Evolutionary conservation across 2,329 filamentous ascomycete genomes (phyloP).

Genomic region (Onygenales sp.): DNA sequence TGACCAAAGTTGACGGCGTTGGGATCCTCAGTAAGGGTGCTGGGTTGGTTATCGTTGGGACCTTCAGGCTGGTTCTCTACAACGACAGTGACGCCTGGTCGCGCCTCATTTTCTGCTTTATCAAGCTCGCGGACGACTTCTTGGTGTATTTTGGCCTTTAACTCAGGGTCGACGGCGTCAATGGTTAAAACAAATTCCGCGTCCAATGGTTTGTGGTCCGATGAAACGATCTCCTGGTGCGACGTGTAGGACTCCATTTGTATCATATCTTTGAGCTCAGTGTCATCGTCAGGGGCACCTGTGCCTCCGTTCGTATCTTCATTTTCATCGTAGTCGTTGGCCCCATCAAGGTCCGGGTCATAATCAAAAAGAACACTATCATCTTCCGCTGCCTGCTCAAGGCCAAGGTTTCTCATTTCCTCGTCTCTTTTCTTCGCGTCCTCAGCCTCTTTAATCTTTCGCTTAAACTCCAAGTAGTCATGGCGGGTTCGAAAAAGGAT

Average conservation of each 20-base stretch:
- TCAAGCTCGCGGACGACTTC: slow-evolving; percentile 85
- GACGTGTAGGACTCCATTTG: slow-evolving; percentile 65
- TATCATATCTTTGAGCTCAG: slow-evolving; percentile 38
- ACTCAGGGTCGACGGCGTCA: slow-evolving; percentile 72
- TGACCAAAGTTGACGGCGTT: slow-evolving; percentile 69
- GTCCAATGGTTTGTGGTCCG: slow-evolving; percentile 87
- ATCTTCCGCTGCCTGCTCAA: slow-evolving; percentile 64
- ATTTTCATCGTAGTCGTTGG: slow-evolving; percentile 46
- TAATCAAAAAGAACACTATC: slow-evolving; percentile 85
- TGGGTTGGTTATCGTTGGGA: slow-evolving; percentile 30
- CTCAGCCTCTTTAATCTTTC: slow-evolving; percentile 53
- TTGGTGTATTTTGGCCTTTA: slow-evolving; percentile 74
- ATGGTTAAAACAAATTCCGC: slow-evolving; percentile 78
- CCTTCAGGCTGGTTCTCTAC: slow-evolving; percentile 46
- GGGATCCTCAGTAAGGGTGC: slow-evolving; percentile 25
- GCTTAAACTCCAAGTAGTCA: slow-evolving; percentile 58
- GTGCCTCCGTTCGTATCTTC: slow-evolving; percentile 35
- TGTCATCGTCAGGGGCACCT: slow-evolving; percentile 14
- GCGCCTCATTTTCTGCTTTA: slow-evolving; percentile 79
- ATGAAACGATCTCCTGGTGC: slow-evolving; percentile 81
- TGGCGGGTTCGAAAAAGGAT: slow-evolving; percentile 74
- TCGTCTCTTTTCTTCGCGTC: slow-evolving; percentile 64
- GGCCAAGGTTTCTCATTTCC: slow-evolving; percentile 72
- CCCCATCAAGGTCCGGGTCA: slow-evolving; percentile 67
- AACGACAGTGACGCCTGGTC: slow-evolving; percentile 73